Evolutionary conservation across 768 basidiomycete species (phyloP).

Genomic region (Hebeloma cylindrosporum): DNA sequence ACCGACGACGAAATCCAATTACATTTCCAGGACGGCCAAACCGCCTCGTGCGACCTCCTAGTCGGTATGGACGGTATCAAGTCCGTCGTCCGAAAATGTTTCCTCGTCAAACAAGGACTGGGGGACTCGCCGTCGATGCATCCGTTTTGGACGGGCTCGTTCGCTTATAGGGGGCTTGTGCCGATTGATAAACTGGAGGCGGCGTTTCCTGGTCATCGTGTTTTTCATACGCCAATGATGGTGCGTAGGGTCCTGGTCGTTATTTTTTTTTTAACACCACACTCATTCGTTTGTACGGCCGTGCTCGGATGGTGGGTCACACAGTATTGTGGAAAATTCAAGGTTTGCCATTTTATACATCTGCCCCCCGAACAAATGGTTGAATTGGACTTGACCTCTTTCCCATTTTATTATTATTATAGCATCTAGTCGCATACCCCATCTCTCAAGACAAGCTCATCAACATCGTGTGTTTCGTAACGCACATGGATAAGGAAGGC

Average conservation of each 20-base stretch:
- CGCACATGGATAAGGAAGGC: conserved; percentile 30
- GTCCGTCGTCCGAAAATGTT: conserved; percentile 27
- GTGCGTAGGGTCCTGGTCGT: too few species aligned
- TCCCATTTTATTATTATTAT: neutral
- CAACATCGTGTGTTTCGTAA: conserved; percentile 47
- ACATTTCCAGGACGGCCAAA: conserved; percentile 36
- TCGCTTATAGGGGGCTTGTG: conserved; percentile 38
- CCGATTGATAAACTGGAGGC: conserved; percentile 25
- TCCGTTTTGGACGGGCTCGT: conserved; percentile 37
- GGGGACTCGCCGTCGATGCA: conserved; percentile 22
- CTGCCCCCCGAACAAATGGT: neutral
- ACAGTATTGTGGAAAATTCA: conserved; percentile 30
- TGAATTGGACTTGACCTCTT: neutral
- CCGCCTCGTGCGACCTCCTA: conserved; percentile 36
- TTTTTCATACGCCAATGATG: conserved; percentile 24
- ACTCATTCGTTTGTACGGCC: too few species aligned
- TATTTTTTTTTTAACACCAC: too few species aligned
- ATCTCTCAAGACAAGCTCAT: conserved; percentile 48
- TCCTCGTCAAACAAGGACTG: conserved; percentile 12
- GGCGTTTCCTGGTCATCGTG: conserved; percentile 30
- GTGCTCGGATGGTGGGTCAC: too few species aligned
- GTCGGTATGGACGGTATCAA: conserved; percentile 43
- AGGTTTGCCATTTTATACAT: conserved; percentile 16
- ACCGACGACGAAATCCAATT: conserved; percentile 23
- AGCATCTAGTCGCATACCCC: conserved; percentile 54